Percentiles rank a stretch among this genome's conserved stretches.
These are phyloP conservation scores for Pascua sp. DNA, from an alignment of 1,284 basidiomycete species.

Conservation along the genomic window DNA sequence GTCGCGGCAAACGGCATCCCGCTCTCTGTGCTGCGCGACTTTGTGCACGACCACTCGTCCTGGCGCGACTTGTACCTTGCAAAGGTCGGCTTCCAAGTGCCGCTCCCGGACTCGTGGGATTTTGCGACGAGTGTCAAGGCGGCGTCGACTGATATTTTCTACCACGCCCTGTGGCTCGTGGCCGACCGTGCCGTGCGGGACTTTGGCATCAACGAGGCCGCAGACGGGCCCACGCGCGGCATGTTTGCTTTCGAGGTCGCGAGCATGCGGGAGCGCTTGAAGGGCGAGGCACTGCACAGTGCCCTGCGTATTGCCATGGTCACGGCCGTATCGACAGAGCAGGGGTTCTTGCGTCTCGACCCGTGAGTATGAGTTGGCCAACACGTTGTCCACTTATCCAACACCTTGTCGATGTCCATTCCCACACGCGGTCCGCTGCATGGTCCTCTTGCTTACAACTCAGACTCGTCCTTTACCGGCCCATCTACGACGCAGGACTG, in stretches of 20 bases:
- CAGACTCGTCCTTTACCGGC: constrained; percentile 68
- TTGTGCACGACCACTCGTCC: constrained; percentile 61
- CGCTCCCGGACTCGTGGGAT: constrained; percentile 80
- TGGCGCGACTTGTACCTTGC: constrained; percentile 75
- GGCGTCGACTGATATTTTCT: constrained; percentile 77
- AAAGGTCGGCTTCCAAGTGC: constrained; percentile 75
- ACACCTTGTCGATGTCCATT: constrained; percentile 9
- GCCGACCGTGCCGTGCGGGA: constrained; percentile 61
- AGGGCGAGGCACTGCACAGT: constrained; percentile 74
- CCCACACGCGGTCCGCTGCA: constrained; percentile 3
- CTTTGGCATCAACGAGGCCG: constrained; percentile 66
- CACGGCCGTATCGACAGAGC: constrained; percentile 73
- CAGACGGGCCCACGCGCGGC: constrained; percentile 11
- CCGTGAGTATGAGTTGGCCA: constrained; percentile 49
- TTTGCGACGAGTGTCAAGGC: constrained; percentile 75
- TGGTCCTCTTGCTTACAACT: constrained; percentile 52
- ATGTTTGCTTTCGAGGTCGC: constrained; percentile 56
- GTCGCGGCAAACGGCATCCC: constrained; percentile 72
- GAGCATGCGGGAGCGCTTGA: constrained; percentile 62
- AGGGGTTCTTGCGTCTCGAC: constrained; percentile 65
- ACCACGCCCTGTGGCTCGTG: constrained; percentile 75
- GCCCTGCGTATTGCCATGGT: constrained; percentile 72
- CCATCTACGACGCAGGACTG: constrained; percentile 73
- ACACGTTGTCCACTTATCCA: neutral
- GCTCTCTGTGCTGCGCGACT: constrained; percentile 58